Evolutionary conservation across 371 early-diverging fungal species (phyloP).

Genomic region (Saksenaea oblongispora): DNA sequence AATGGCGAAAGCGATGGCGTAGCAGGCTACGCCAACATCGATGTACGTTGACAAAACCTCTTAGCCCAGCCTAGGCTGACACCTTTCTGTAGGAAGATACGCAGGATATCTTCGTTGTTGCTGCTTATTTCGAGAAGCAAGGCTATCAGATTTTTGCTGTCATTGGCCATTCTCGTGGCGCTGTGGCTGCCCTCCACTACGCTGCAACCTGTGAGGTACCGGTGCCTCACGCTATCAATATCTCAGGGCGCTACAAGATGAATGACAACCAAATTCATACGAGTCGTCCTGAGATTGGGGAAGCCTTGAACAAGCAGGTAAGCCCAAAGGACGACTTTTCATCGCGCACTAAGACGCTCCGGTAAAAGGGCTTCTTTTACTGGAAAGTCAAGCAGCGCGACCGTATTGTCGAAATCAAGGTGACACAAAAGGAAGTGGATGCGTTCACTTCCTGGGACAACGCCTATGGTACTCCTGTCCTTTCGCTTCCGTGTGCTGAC

Average conservation of each 20-base stretch:
- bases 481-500: conserved; percentile 1
- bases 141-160: conserved; percentile 53
- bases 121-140: conserved; percentile 42
- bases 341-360: not conserved
- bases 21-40: conserved; percentile 42
- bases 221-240: conserved; percentile 40
- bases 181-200: conserved; percentile 50
- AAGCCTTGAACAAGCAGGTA: conserved; percentile 11
- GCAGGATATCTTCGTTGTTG: conserved; percentile 46
- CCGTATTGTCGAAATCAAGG: conserved; percentile 10
- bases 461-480: conserved; percentile 27
- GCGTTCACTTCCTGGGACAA: conserved; percentile 28
- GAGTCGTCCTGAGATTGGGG: not conserved
- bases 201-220: conserved; percentile 41
- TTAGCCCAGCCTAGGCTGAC: too few species aligned
- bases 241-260: conserved; percentile 50
- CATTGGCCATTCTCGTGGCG: conserved; percentile 51
- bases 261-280: conserved; percentile 11
- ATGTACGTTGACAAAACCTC: conserved; percentile 13
- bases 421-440: conserved; percentile 24
- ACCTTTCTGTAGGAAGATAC: conserved; percentile 31
- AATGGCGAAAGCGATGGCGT: conserved; percentile 52
- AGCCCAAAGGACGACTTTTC: not conserved
- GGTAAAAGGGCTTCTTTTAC: conserved; percentile 20
- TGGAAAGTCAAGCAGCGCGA: conserved; percentile 25